Base-by-base conservation (phyloP, 108 stramenopile species). In the Nannochloropsis gaditana region DNA sequence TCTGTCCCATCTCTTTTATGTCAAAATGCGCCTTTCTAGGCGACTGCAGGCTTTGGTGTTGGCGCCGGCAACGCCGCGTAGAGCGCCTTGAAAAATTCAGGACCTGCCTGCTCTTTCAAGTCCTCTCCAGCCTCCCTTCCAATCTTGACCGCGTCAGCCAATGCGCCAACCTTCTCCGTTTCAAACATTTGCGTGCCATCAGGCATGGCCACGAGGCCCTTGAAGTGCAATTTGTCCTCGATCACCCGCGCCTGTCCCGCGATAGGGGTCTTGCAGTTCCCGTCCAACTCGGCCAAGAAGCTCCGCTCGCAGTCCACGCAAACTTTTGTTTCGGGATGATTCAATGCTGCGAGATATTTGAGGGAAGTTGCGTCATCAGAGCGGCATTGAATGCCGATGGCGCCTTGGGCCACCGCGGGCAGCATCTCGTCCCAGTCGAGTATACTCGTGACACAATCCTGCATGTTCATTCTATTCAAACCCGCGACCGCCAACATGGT, bases 211-310 rank as follows among this genome's bases (percentile, higher is more conserved):
- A 91, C 85, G 9, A 91, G 73, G 43, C 91, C 91, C 45, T 89
- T 31, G 90, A 91, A 91, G 21, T 59, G 45, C 45, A 91, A 81
- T 87, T 87, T 84, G n/a, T 45, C 90, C 41, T 89, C 88, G 15
- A 85, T 79, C 43, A 89, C 2, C 43, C 43, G 21, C 9, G 86
- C 86, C 82, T 85, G 41, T 86, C 98, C 99, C 42, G 97, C 99
- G 92, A 99, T 98, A 83, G 99, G 98, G 9, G 98, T 98, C 92
- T 98, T 97, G 90, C 99, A 99, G 92, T 99, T 99, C 80, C 99
- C 99, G 87, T 99, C 97, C 83, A 99, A 89, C 11, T 95, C 96
- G 41, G 94, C 95, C 83, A 99, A 93, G 88, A 99, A 99, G 59
- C 96, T 95, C 80, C 99, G 95, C 92, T 99, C 99, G 86, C 98